Evolutionary conservation across 164 flowering plant species (phyloP), one percentile per base, ranked within the genome.

Genomic region (Litsea cubeba): DNA sequence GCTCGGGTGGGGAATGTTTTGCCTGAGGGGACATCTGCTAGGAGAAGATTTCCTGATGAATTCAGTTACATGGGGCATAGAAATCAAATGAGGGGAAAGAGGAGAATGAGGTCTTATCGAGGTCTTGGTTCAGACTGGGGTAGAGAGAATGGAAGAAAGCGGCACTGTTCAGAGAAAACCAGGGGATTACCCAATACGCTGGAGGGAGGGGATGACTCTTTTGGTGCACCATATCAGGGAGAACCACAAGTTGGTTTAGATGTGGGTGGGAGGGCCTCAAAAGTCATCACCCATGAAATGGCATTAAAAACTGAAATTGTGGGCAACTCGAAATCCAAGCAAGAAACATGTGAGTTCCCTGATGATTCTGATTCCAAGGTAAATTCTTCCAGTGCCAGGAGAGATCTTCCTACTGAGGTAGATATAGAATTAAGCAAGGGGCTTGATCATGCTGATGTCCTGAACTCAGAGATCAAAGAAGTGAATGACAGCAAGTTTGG

Each of bases 111-210:
- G 12, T 72, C 86, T 28, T 79, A 71, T 65, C 83, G 82, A 32
- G 60, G 60, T 54, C 75, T 74, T 78, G 80, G 82, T 71, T 82
- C 86, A 3, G 91, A 90, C 20, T 82, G 79, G 87, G 78, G 84
- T 14, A 77, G 82, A 72, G 93, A 87, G 49, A 82, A 86, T 79
- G 86, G 84, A 73, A 86, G 86, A 76, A 83, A 77, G 81, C 84
- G 82, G 11, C 82, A 87, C 11, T 83, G 79, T 79, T 77, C 84
- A 2, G 92, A 84, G 1, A 83, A 83, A 79, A 25, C 71, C 28
- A 84, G 82, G 78, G 67, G 60, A 71, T 80, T 83, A 25, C 75
- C 82, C 54, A 88, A 81, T 62, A 70, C 46, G 12, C 5, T 68
- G 65, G 90, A 89, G 26, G 82, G 68, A 74, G 86, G 84, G 12